phyloP scores from a whole-genome alignment of 768 basidiomycete genomes.

The Mycena indigotica region DNA sequence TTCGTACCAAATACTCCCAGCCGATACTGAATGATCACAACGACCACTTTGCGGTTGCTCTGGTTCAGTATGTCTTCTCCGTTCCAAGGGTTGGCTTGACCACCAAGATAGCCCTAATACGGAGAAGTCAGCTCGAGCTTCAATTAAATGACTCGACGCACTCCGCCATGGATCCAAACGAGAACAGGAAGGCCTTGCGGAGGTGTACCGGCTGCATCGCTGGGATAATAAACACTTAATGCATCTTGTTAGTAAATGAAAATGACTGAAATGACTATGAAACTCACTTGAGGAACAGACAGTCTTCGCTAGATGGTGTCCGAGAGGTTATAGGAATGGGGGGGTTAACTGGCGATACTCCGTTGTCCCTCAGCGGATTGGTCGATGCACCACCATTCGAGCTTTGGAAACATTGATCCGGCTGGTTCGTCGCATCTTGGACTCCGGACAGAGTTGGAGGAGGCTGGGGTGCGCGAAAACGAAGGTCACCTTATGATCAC shows the following conservation, averaged over 20 bases:
- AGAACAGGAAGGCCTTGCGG: conserved; percentile 22
- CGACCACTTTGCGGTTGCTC: conserved; percentile 24
- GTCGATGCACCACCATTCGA: conserved; percentile 2
- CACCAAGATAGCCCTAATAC: too few species aligned
- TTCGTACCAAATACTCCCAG: conserved; percentile 23
- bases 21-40: conserved; percentile 31
- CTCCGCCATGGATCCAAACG: conserved; percentile 30
- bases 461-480: conserved; percentile 24
- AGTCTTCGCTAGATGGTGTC: conserved; percentile 31
- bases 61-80: conserved; percentile 12
- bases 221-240: conserved; percentile 10
- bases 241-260: not conserved
- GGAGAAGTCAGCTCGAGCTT: too few species aligned
- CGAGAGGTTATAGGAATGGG: too few species aligned
- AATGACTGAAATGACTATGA: conserved; percentile 5
- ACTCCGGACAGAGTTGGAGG: conserved; percentile 8
- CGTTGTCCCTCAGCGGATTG: conserved; percentile 6
- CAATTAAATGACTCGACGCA: too few species aligned
- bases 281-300: conserved; percentile 34
- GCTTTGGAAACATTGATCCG: conserved; percentile 8
- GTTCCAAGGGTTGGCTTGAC: too few species aligned
- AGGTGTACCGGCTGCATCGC: not conserved
- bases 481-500: conserved; percentile 21
- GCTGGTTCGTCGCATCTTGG: conserved; percentile 1
- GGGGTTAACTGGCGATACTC: not conserved